A percentile compares a stretch with the other conserved stretches of the same genome.
phyloP scores from a whole-genome alignment of 176 grass and related monocot species.

The Poa pratensis region DNA sequence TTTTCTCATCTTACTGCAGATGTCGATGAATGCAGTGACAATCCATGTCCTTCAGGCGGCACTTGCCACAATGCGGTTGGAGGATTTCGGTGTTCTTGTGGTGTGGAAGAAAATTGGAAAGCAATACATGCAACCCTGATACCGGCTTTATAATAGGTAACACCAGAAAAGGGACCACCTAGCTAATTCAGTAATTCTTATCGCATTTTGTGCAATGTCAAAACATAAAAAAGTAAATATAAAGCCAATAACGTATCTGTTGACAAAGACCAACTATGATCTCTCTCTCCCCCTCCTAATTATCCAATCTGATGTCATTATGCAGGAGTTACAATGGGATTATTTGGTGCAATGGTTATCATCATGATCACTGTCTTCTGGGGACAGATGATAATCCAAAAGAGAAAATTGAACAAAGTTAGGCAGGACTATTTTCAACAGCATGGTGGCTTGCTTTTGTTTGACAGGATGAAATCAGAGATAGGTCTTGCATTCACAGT shows the following conservation, averaged over 20 bases:
- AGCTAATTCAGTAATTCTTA: not conserved
- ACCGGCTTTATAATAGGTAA: conserved; percentile 36
- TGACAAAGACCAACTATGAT: not conserved
- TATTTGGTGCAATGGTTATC: not conserved
- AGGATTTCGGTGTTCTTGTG: conserved; percentile 27
- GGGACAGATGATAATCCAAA: conserved; percentile 23
- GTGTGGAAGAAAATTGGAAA: conserved; percentile 12
- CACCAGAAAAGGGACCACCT: not conserved
- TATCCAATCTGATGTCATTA: not conserved
- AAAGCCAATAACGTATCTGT: not conserved
- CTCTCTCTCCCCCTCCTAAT: not conserved
- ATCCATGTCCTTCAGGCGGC: conserved; percentile 7
- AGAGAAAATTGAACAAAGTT: conserved; percentile 11
- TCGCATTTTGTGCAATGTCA: not conserved
- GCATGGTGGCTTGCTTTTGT: conserved; percentile 37
- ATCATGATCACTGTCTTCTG: not conserved
- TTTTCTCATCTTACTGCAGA: conserved; percentile 6
- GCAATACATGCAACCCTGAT: conserved; percentile 14
- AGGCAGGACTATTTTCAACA: conserved; percentile 40
- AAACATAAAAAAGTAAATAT: not conserved
- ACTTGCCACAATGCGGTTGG: conserved; percentile 16
- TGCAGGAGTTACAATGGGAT: conserved; percentile 10
- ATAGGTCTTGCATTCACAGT: conserved; percentile 43
- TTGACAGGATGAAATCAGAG: conserved; percentile 46
- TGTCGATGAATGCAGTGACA: conserved; percentile 30